These are phyloP conservation scores for Spergularia azorica DNA, from an alignment of 179 eudicot genomes.

Conservation along the genomic window DNA sequence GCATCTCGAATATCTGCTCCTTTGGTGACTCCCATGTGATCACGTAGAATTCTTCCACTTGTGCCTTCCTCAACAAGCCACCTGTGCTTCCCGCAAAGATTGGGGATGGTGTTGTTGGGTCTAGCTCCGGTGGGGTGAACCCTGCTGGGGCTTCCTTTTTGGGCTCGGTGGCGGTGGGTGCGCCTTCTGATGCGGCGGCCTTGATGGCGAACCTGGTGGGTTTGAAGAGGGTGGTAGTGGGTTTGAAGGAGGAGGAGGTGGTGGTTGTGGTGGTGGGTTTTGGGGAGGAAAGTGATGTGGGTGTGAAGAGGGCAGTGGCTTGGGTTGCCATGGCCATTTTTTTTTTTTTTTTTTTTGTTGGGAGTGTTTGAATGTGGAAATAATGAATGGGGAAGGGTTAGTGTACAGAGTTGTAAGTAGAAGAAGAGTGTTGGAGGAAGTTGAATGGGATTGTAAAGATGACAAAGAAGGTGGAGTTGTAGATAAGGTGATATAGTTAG, in stretches of 20 bases:
- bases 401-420: not conserved
- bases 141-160: slow-evolving; percentile 53
- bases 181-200: slow-evolving; percentile 40
- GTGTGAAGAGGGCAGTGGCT: slow-evolving; percentile 63
- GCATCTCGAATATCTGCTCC: slow-evolving; percentile 96
- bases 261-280: slow-evolving; percentile 25
- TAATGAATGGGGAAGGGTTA: no score
- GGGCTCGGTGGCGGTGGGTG: slow-evolving; percentile 46
- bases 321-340: slow-evolving; percentile 92
- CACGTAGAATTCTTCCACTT: slow-evolving; percentile 92
- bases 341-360: not conserved
- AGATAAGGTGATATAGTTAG: slow-evolving; percentile 62
- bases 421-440: not conserved
- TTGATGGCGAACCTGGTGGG: slow-evolving; percentile 38
- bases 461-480: slow-evolving; percentile 24
- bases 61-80: slow-evolving; percentile 82
- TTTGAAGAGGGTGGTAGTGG: slow-evolving; percentile 34
- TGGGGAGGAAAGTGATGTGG: slow-evolving; percentile 44
- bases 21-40: slow-evolving; percentile 90
- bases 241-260: slow-evolving; percentile 48
- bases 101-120: slow-evolving; percentile 90
- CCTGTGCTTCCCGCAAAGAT: slow-evolving; percentile 95
- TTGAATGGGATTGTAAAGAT: slow-evolving; percentile 13
- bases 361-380: not conserved
- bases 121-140: slow-evolving; percentile 91